Conservation (phyloP, 2,329 filamentous ascomycete genomes). For the Neopestalotiopsis sp. region DNA sequence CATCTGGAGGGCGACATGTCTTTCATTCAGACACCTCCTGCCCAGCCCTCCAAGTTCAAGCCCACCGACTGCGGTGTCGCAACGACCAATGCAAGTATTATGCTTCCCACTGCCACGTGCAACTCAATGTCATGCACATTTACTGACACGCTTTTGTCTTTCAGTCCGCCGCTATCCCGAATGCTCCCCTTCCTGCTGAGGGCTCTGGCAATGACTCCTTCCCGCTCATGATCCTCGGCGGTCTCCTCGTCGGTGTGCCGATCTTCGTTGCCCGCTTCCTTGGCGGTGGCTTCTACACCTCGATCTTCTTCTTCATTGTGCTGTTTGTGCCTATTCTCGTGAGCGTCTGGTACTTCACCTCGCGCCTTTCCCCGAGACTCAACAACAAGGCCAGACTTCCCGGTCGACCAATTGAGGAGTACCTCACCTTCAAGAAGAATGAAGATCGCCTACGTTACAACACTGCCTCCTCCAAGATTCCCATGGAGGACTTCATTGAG, state of each 20-base stretch:
- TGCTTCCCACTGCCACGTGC: neutral
- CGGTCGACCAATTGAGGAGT: conserved; percentile 84
- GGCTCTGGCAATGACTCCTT: conserved; percentile 82
- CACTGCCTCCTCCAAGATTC: conserved; percentile 65
- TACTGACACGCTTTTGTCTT: neutral
- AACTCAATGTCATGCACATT: neutral
- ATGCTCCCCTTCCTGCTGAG: conserved; percentile 89
- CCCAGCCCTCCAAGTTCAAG: conserved; percentile 64
- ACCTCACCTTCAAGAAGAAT: conserved; percentile 76
- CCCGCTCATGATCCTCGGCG: conserved; percentile 78
- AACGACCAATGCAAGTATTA: conserved; percentile 49
- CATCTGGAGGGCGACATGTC: conserved; percentile 44
- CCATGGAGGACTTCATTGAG: conserved; percentile 91
- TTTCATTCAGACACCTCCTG: conserved; percentile 48
- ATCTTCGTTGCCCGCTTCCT: conserved; percentile 80
- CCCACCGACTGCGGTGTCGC: conserved; percentile 62
- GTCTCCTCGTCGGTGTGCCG: conserved; percentile 72
- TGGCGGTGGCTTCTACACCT: conserved; percentile 82
- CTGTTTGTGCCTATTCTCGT: conserved; percentile 80
- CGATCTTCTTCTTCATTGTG: conserved; percentile 72
- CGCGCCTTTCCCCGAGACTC: conserved; percentile 80
- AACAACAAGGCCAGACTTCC: conserved; percentile 88
- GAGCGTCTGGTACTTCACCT: conserved; percentile 79
- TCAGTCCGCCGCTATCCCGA: conserved; percentile 85
- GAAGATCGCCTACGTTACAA: conserved; percentile 54